These are phyloP conservation scores for Hypomyces perniciosus DNA, from an alignment of 2,329 filamentous ascomycete species.

Conservation along the genomic window DNA sequence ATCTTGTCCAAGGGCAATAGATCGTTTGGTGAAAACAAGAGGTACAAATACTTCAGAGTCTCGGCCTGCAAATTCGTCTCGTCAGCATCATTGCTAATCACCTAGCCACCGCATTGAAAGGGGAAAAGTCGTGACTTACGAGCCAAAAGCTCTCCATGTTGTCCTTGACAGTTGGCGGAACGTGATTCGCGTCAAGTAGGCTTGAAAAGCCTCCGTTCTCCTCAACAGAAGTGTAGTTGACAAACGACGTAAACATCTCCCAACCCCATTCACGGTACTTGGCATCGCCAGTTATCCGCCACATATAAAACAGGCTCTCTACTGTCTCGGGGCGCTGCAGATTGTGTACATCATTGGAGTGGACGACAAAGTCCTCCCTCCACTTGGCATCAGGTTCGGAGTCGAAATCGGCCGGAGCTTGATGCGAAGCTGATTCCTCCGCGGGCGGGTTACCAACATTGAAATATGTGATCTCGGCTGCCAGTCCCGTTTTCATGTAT, in stretches of 20 bases:
- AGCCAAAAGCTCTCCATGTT: constrained; percentile 99
- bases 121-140: constrained; percentile 43
- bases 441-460: constrained; percentile 64
- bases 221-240: constrained; percentile 74
- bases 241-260: constrained; percentile 94
- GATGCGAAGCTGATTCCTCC: constrained; percentile 44
- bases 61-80: constrained; percentile 57
- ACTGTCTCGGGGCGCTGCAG: constrained; percentile 92
- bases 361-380: constrained; percentile 74
- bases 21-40: constrained; percentile 81
- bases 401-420: constrained; percentile 46
- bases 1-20: constrained; percentile 78
- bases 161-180: constrained; percentile 67
- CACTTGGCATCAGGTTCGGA: constrained; percentile 53
- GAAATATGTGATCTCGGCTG: constrained; percentile 92
- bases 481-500: constrained; percentile 82
- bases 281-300: constrained; percentile 87
- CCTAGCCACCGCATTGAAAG: constrained; percentile 13
- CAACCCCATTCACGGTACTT: constrained; percentile 95
- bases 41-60: constrained; percentile 95
- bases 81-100: not conserved
- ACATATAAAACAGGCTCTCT: constrained; percentile 98
- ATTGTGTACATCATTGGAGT: constrained; percentile 81
- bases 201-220: constrained; percentile 79
- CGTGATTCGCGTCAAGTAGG: constrained; percentile 63